A percentile compares a stretch with the other conserved stretches of the same genome.
These are phyloP conservation scores for Aspergillus ostianus DNA, from an alignment of 495 filamentous ascomycete species.

Conservation along the genomic window DNA sequence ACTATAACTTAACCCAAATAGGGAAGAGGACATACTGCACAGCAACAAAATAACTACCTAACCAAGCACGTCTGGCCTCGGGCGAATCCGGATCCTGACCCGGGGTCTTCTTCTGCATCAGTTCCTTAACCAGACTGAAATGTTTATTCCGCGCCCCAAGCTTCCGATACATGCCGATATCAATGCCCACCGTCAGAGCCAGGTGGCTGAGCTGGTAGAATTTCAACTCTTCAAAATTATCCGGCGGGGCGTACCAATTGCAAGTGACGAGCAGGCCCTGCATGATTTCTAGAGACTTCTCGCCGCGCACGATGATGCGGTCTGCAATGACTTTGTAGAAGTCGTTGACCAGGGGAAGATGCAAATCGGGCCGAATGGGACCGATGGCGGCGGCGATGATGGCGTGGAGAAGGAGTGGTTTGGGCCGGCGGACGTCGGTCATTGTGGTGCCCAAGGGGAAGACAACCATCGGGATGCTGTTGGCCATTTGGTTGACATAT, in stretches of 20 bases:
- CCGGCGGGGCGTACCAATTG: slow-evolving; percentile 82
- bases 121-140: slow-evolving; percentile 31
- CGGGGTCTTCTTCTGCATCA: slow-evolving; percentile 38
- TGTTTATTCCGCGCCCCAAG: slow-evolving; percentile 24
- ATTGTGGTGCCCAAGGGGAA: slow-evolving; percentile 67
- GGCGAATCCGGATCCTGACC: slow-evolving; percentile 61
- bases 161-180: slow-evolving; percentile 72
- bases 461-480: slow-evolving; percentile 75
- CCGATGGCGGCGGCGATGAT: slow-evolving; percentile 70
- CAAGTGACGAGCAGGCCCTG: slow-evolving; percentile 72
- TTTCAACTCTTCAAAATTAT: slow-evolving; percentile 81
- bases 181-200: slow-evolving; percentile 80
- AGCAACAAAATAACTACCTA: slow-evolving; percentile 77
- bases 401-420: slow-evolving; percentile 78
- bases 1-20: neutral
- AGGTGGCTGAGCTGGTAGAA: slow-evolving; percentile 88
- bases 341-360: slow-evolving; percentile 63
- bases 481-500: slow-evolving; percentile 66
- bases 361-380: slow-evolving; percentile 56
- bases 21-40: slow-evolving; percentile 42
- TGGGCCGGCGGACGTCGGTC: slow-evolving; percentile 63
- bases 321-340: slow-evolving; percentile 72
- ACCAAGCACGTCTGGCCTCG: slow-evolving; percentile 75
- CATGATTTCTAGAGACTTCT: slow-evolving; percentile 83
- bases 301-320: slow-evolving; percentile 67